phyloP scores from a whole-genome alignment of 139 green algal genomes.

The Dunaliella sp. region DNA sequence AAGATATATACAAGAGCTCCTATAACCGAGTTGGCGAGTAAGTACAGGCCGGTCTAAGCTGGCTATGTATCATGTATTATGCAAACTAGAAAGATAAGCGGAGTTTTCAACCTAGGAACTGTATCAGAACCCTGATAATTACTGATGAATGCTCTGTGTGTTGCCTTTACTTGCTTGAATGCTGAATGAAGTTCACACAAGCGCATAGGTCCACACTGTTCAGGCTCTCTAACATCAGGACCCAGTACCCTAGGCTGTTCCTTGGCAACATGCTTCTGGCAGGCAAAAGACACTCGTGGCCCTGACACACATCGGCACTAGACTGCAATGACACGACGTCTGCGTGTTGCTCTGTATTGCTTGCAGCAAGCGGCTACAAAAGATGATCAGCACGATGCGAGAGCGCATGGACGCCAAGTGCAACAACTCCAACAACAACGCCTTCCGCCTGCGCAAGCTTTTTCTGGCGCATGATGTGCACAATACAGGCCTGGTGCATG shows the following conservation, averaged over 20 bases:
- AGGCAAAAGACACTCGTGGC: too few relatives aligned
- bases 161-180: not conserved
- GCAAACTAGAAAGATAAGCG: too few relatives aligned
- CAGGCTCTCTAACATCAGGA: too few relatives aligned
- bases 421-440: constrained; percentile 74
- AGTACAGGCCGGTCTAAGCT: too few relatives aligned
- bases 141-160: not conserved
- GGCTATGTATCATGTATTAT: too few relatives aligned
- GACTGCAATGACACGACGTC: too few relatives aligned
- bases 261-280: too few relatives aligned
- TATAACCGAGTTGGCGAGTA: constrained; percentile 76
- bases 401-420: constrained; percentile 75
- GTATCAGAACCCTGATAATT: not conserved
- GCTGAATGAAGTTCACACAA: too few relatives aligned
- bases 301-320: too few relatives aligned
- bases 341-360: too few relatives aligned
- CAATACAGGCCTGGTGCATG: constrained; percentile 60
- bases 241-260: too few relatives aligned
- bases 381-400: constrained; percentile 75
- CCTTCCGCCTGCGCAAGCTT: constrained; percentile 74
- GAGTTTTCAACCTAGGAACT: not conserved
- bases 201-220: too few relatives aligned
- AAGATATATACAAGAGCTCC: constrained; percentile 57
- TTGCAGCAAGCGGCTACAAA: constrained; percentile 65
- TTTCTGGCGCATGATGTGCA: constrained; percentile 78